Conservation (phyloP, 345 rosid genomes). For the Abelmoschus esculentus region DNA sequence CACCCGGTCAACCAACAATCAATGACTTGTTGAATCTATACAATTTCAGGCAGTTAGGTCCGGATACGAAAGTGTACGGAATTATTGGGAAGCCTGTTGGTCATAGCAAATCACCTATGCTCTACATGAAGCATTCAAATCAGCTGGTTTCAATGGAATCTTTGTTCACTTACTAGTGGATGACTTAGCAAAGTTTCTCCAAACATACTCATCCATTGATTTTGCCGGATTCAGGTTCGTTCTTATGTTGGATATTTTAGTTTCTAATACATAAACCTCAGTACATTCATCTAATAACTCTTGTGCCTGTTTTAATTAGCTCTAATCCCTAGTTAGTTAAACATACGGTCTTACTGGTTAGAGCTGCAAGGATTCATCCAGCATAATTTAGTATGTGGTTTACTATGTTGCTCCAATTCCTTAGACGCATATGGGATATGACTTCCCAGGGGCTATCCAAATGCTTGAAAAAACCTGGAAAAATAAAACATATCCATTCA, state of each 20-base stretch:
- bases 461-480: background rate
- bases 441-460: background rate
- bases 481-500: background rate
- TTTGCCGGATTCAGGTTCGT: slow-evolving; percentile 88
- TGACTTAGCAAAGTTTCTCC: slow-evolving; percentile 60
- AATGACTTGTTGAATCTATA: slow-evolving; percentile 65
- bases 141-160: slow-evolving; percentile 69
- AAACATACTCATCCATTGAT: slow-evolving; percentile 67
- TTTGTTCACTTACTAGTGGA: slow-evolving; percentile 77
- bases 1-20: slow-evolving; percentile 91
- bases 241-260: slow-evolving; percentile 5
- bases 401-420: background rate
- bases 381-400: background rate
- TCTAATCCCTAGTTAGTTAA: slow-evolving; percentile 3
- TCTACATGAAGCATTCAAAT: slow-evolving; percentile 84
- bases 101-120: slow-evolving; percentile 87
- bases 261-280: background rate
- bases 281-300: background rate
- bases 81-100: slow-evolving; percentile 89
- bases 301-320: slow-evolving; percentile 5
- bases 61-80: slow-evolving; percentile 82
- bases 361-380: background rate
- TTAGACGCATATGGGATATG: background rate
- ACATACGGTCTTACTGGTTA: background rate
- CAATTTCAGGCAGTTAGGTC: slow-evolving; percentile 73